These are phyloP conservation scores for Malassezia japonica DNA, from an alignment of 1,284 basidiomycete genomes.

Conservation along the genomic window DNA sequence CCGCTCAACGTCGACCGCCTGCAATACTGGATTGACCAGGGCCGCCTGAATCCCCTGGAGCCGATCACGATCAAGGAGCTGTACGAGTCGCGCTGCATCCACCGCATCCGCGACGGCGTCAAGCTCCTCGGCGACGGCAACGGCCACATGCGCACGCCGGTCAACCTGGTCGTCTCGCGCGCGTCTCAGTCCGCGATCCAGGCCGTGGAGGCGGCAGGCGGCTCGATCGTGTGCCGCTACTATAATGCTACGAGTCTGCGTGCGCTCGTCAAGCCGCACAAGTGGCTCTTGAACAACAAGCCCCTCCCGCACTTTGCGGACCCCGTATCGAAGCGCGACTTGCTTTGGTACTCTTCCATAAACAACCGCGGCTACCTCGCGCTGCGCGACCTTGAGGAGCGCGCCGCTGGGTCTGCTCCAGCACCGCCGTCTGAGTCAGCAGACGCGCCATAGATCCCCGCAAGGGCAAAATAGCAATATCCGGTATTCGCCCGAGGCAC, in stretches of 20 bases:
- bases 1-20: conserved; percentile 78
- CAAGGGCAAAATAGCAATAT: not conserved
- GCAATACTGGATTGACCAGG: conserved; percentile 81
- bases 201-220: conserved; percentile 71
- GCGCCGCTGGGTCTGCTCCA: conserved; percentile 1
- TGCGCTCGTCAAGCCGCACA: conserved; percentile 61
- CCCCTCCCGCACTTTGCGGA: conserved; percentile 30
- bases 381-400: conserved; percentile 10
- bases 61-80: conserved; percentile 84
- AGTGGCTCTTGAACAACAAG: conserved; percentile 27
- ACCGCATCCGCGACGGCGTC: conserved; percentile 76
- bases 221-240: conserved; percentile 78
- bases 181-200: conserved; percentile 77
- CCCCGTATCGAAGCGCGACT: conserved; percentile 36
- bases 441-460: not conserved
- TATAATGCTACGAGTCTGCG: conserved; percentile 77
- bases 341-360: conserved; percentile 20
- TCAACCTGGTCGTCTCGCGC: conserved; percentile 73
- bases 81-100: conserved; percentile 72
- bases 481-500: too few relatives aligned
- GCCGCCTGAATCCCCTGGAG: conserved; percentile 64
- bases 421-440: not conserved
- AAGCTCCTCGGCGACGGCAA: conserved; percentile 79
- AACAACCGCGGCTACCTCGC: conserved; percentile 20
- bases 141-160: conserved; percentile 60